phyloP scores from a whole-genome alignment of 2,329 filamentous ascomycete species.

The Pezizomycotina sp. region DNA sequence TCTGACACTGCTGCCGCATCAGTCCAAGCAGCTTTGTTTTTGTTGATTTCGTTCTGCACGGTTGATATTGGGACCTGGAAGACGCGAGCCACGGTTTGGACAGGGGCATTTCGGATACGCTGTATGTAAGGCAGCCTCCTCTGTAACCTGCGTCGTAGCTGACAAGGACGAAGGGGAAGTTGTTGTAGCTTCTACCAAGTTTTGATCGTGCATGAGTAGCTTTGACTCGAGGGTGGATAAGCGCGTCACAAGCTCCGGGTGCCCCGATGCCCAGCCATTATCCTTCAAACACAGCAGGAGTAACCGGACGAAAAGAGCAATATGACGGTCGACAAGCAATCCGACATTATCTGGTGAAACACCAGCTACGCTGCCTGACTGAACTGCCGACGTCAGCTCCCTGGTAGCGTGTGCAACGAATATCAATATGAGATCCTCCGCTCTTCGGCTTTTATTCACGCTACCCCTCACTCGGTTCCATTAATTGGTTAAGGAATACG shows the following conservation, averaged over 20 bases:
- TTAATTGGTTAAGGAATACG: conserved; percentile 83
- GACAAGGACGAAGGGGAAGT: conserved; percentile 15
- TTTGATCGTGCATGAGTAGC: conserved; percentile 81
- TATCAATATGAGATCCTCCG: conserved; percentile 84
- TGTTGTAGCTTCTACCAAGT: conserved; percentile 47
- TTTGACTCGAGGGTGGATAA: conserved; percentile 79
- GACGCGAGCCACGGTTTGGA: conserved; percentile 69
- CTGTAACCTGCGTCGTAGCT: conserved; percentile 45
- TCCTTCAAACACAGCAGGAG: conserved; percentile 65
- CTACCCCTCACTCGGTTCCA: conserved; percentile 72
- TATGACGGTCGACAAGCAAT: conserved; percentile 77
- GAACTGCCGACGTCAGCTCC: conserved; percentile 45
- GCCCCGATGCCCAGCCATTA: conserved; percentile 69
- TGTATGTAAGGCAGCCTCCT: conserved; percentile 69
- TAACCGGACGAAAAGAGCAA: conserved; percentile 83
- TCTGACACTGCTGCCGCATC: conserved; percentile 81
- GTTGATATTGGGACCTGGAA: conserved; percentile 67
- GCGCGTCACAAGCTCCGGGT: conserved; percentile 65
- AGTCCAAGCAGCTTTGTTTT: conserved; percentile 67
- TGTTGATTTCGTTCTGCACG: conserved; percentile 74
- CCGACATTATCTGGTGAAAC: conserved; percentile 39
- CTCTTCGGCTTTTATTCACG: conserved; percentile 86
- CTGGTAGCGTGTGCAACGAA: conserved; percentile 93
- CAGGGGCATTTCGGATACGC: conserved; percentile 95
- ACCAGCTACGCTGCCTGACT: conserved; percentile 13